Percentiles rank a stretch among this genome's conserved stretches.
phyloP scores from a whole-genome alignment of 1,284 basidiomycete genomes.

The Hymenochaete sp. region DNA sequence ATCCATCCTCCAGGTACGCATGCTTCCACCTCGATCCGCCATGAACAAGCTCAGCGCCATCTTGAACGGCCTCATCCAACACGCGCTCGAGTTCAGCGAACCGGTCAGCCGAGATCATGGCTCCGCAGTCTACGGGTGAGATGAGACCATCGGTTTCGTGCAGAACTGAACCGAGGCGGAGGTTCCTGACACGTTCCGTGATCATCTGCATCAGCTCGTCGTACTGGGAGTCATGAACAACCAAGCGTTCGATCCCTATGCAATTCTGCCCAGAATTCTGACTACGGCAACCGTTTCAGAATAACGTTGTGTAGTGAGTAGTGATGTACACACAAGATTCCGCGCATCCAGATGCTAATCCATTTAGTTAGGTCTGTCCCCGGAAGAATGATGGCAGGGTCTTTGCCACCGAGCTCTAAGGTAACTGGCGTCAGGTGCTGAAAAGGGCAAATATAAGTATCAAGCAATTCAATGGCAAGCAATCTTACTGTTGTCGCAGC shows the following conservation, averaged over 20 bases:
- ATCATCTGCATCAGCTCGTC: constrained; percentile 64
- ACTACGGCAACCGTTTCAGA: constrained; percentile 31
- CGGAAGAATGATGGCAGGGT: constrained; percentile 70
- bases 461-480: background rate
- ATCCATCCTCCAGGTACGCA: constrained; percentile 54
- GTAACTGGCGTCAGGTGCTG: constrained; percentile 78
- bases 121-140: constrained; percentile 66
- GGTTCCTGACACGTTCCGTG: constrained; percentile 49
- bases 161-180: constrained; percentile 67
- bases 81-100: constrained; percentile 68
- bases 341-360: constrained; percentile 75
- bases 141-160: constrained; percentile 57
- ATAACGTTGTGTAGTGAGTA: background rate
- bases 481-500: constrained; percentile 57
- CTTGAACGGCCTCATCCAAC: constrained; percentile 61
- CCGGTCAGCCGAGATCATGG: constrained; percentile 67
- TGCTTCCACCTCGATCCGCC: constrained; percentile 63
- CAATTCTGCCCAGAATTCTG: constrained; percentile 95
- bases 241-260: constrained; percentile 89
- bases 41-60: constrained; percentile 61
- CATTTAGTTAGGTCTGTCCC: constrained; percentile 64
- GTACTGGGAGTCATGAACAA: constrained; percentile 74
- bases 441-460: background rate
- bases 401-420: constrained; percentile 85
- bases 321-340: constrained; percentile 72